These are phyloP conservation scores for Coemansia sp. DNA, from an alignment of 192 early-diverging fungal genomes.

Conservation along the genomic window DNA sequence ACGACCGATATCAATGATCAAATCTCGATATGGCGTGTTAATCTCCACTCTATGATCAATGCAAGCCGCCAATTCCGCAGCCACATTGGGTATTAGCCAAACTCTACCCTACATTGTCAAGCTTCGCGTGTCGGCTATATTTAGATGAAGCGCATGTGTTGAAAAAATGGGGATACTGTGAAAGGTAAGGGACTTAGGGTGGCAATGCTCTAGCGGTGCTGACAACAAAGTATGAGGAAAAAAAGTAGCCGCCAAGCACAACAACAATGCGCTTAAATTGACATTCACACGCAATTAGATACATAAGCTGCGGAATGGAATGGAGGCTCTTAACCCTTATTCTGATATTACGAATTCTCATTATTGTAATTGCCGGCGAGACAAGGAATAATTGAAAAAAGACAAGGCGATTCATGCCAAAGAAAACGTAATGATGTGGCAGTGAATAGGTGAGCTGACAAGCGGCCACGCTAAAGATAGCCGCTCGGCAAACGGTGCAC, in stretches of 20 bases:
- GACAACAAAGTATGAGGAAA: neutral
- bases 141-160: neutral
- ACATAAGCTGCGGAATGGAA: neutral
- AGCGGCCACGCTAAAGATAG: slow-evolving; percentile 1
- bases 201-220: neutral
- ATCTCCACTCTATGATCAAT: neutral
- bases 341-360: neutral
- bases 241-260: neutral
- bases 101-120: neutral
- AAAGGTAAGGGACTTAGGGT: neutral
- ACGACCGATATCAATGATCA: neutral
- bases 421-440: neutral
- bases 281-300: neutral
- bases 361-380: neutral
- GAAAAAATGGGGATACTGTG: neutral
- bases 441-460: neutral
- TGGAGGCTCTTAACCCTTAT: neutral
- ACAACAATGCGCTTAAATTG: neutral
- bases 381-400: neutral
- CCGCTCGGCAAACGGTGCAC: neutral
- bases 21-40: neutral
- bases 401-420: neutral
- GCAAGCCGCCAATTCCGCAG: neutral
- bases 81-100: neutral
- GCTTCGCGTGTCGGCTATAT: too few relatives aligned